phyloP scores from a whole-genome alignment of 768 basidiomycete genomes.

The Fomitopsis pulvina region DNA sequence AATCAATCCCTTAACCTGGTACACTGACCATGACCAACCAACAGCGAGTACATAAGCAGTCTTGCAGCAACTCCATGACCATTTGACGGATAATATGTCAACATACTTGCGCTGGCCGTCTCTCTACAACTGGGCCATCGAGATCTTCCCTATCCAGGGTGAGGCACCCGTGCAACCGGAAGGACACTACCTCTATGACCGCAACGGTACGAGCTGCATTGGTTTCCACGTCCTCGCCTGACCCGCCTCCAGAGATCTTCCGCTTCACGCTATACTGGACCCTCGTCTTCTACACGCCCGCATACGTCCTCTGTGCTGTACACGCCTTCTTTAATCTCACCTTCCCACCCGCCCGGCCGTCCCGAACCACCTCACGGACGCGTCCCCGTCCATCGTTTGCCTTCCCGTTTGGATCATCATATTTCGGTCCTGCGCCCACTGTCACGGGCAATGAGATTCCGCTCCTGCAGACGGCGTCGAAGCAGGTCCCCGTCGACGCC shows the following conservation, averaged over 20 bases:
- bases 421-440: conserved; percentile 5
- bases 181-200: conserved; percentile 30
- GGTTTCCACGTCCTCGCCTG: neutral
- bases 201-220: conserved; percentile 20
- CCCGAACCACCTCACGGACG: conserved; percentile 3
- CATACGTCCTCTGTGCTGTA: conserved; percentile 31
- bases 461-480: neutral
- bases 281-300: conserved; percentile 37
- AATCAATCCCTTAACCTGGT: too few species aligned
- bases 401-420: neutral
- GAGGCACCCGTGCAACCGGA: conserved; percentile 24
- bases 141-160: conserved; percentile 24
- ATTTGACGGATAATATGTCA: neutral
- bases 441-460: conserved; percentile 13
- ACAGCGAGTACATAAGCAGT: too few species aligned
- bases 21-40: too few species aligned
- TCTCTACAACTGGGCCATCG: conserved; percentile 31
- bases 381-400: neutral
- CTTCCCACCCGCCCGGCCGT: conserved; percentile 26
- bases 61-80: too few species aligned
- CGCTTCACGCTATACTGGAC: conserved; percentile 44
- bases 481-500: neutral
- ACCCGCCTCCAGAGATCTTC: conserved; percentile 30
- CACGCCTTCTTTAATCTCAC: conserved; percentile 38
- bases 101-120: conserved; percentile 18